phyloP scores from a whole-genome alignment of 148 eudicot species.

The Rhododendron griersonianum region DNA sequence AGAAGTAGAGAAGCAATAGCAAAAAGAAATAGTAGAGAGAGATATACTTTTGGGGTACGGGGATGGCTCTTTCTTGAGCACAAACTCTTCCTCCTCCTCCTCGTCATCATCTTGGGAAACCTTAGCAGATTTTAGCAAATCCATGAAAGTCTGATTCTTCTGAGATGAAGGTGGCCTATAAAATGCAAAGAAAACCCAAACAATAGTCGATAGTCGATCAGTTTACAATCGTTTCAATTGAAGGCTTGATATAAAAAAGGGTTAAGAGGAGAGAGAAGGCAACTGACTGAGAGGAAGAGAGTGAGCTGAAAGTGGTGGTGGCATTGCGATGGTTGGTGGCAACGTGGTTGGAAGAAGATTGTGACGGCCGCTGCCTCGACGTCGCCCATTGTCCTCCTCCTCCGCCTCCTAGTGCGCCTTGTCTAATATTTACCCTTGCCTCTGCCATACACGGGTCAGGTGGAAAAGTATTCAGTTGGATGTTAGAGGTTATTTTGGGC shows the following conservation, averaged over 20 bases:
- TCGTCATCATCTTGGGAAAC: conserved; percentile 62
- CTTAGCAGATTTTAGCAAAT: conserved; percentile 75
- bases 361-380: conserved; percentile 69
- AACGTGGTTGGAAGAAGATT: conserved; percentile 52
- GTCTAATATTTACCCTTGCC: conserved; percentile 24
- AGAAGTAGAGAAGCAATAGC: not conserved
- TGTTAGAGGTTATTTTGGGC: not conserved
- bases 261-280: not conserved
- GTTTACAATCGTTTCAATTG: not conserved
- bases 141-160: conserved; percentile 69
- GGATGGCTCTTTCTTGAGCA: conserved; percentile 60
- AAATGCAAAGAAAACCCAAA: not conserved
- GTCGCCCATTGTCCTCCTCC: conserved; percentile 52
- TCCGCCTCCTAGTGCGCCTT: not conserved
- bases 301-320: conserved; percentile 53
- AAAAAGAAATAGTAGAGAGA: not conserved
- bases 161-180: conserved; percentile 50
- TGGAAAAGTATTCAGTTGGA: not conserved
- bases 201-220: not conserved
- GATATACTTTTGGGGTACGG: conserved; percentile 38
- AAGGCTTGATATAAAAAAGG: not conserved
- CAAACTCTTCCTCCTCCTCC: conserved; percentile 66
- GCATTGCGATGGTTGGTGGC: conserved; percentile 26
- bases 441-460: conserved; percentile 28
- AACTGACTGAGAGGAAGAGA: conserved; percentile 81